These are phyloP conservation scores for Candida dendrica DNA, from an alignment of 805 yeast genomes.

Conservation along the genomic window DNA sequence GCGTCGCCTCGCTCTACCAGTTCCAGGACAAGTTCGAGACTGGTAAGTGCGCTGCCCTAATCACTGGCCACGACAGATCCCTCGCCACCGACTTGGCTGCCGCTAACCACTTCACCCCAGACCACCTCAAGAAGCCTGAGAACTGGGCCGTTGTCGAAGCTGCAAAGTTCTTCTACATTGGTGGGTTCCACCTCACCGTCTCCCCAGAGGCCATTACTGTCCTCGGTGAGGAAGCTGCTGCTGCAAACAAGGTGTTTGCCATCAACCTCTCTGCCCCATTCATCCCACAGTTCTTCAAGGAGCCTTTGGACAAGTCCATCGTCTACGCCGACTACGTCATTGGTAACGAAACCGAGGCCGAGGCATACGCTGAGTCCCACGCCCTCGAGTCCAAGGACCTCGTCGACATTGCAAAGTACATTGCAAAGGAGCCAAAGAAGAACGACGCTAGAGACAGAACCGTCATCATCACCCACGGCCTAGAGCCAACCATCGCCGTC, in stretches of 20 bases:
- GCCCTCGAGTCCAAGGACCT: slow-evolving; percentile 53
- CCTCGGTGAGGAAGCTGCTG: slow-evolving; percentile 90
- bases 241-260: slow-evolving; percentile 64
- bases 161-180: slow-evolving; percentile 83
- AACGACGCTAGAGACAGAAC: slow-evolving; percentile 67
- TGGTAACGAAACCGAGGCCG: slow-evolving; percentile 97
- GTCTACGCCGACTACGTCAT: slow-evolving; percentile 88
- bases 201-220: slow-evolving; percentile 89
- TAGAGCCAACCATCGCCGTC: slow-evolving; percentile 82
- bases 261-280: slow-evolving; percentile 95
- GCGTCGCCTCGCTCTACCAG: slow-evolving; percentile 81
- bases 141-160: slow-evolving; percentile 82
- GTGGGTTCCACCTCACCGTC: slow-evolving; percentile 99
- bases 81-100: slow-evolving; percentile 95
- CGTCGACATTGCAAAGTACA: slow-evolving; percentile 69
- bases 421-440: slow-evolving; percentile 73
- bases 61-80: slow-evolving; percentile 83
- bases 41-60: slow-evolving; percentile 97
- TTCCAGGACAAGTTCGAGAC: slow-evolving; percentile 73
- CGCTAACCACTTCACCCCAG: slow-evolving; percentile 91
- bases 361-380: slow-evolving; percentile 85
- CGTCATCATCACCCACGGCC: slow-evolving; percentile 92
- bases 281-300: slow-evolving; percentile 93
- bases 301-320: slow-evolving; percentile 67
- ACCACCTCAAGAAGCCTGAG: slow-evolving; percentile 80